phyloP scores from a whole-genome alignment of 106 monocot species.

The Gastrodia elata region DNA sequence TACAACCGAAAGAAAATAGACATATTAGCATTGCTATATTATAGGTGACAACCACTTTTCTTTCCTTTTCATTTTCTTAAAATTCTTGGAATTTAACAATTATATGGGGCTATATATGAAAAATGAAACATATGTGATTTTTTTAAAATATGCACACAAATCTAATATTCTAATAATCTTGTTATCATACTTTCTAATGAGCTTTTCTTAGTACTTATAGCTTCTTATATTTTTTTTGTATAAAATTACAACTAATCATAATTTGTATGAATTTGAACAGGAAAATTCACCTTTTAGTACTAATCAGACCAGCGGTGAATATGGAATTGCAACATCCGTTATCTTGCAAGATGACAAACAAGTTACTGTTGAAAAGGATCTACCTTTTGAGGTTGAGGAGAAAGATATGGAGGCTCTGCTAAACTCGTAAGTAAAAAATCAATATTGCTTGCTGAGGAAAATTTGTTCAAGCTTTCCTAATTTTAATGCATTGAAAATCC shows the following conservation, averaged over 20 bases:
- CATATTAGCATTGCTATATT: too few species aligned
- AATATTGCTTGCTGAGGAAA: too few species aligned
- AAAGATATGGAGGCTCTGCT: conserved; percentile 97
- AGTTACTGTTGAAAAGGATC: conserved; percentile 83
- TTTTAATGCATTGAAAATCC: too few species aligned
- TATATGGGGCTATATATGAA: neutral
- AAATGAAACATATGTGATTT: neutral
- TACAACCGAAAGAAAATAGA: too few species aligned
- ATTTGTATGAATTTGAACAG: conserved; percentile 20
- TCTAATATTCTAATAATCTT: neutral
- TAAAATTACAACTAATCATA: neutral
- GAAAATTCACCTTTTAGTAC: conserved; percentile 58
- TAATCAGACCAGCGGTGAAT: conserved; percentile 33
- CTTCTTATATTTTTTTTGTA: neutral
- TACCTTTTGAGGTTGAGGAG: conserved; percentile 90
- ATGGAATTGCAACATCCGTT: conserved; percentile 45
- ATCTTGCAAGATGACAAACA: conserved; percentile 45
- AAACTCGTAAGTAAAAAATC: conserved; percentile 81
- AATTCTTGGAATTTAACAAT: neutral
- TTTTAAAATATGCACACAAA: neutral
- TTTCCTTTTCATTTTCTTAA: neutral
- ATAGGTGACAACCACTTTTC: too few species aligned
- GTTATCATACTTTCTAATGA: neutral
- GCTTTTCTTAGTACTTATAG: neutral
- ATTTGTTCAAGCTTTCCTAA: too few species aligned